phyloP scores from a whole-genome alignment of 495 filamentous ascomycete species.

The Aspergillus incahuasiensis region DNA sequence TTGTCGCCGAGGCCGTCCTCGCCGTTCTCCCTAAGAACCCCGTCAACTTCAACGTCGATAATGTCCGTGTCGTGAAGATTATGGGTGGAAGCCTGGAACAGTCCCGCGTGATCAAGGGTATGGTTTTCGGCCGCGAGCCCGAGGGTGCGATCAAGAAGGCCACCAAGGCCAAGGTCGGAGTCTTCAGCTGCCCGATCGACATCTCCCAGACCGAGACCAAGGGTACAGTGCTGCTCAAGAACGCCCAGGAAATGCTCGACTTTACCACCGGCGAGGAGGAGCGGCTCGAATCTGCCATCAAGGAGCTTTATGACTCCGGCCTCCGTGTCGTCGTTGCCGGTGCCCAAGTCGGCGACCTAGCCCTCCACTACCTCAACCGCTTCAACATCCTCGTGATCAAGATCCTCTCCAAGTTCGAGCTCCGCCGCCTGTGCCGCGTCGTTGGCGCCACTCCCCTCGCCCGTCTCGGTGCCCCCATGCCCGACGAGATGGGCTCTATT shows the following conservation, averaged over 20 bases:
- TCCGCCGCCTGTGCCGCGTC: slow-evolving; percentile 88
- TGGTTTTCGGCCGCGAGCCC: slow-evolving; percentile 95
- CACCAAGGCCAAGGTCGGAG: slow-evolving; percentile 88
- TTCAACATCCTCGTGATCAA: slow-evolving; percentile 95
- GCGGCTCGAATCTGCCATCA: slow-evolving; percentile 84
- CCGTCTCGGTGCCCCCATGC: slow-evolving; percentile 95
- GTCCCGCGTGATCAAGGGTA: slow-evolving; percentile 91
- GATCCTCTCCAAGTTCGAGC: slow-evolving; percentile 96
- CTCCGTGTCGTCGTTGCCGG: slow-evolving; percentile 89
- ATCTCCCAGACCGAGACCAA: slow-evolving; percentile 97
- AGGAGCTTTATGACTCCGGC: slow-evolving; percentile 92
- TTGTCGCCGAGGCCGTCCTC: slow-evolving; percentile 92
- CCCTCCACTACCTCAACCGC: slow-evolving; percentile 95
- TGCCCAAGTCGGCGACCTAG: slow-evolving; percentile 87
- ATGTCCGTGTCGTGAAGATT: slow-evolving; percentile 98
- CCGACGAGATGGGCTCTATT: slow-evolving; percentile 94
- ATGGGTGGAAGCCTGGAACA: slow-evolving; percentile 96
- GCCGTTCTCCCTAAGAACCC: slow-evolving; percentile 96
- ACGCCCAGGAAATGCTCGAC: slow-evolving; percentile 96
- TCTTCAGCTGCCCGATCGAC: slow-evolving; percentile 95
- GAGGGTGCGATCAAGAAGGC: slow-evolving; percentile 87
- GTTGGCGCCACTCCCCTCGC: slow-evolving; percentile 95
- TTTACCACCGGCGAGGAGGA: slow-evolving; percentile 96
- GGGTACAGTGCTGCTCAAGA: slow-evolving; percentile 97
- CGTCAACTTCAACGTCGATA: slow-evolving; percentile 99